phyloP scores from a whole-genome alignment of 495 filamentous ascomycete species.

The Achaetomiella virescens region DNA sequence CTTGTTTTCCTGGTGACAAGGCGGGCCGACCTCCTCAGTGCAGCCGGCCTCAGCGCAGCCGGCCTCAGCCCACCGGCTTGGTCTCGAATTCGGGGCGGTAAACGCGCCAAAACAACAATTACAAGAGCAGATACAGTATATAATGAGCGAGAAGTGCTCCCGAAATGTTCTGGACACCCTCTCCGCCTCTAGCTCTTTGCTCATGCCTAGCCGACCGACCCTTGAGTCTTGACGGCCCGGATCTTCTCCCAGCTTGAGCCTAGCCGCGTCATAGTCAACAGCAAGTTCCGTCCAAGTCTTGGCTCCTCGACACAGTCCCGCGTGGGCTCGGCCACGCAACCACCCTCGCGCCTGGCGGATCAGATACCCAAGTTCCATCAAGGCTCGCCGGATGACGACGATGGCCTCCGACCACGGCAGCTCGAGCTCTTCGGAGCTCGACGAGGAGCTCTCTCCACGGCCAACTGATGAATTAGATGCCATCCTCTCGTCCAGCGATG shows the following conservation, averaged over 20 bases:
- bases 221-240: no score
- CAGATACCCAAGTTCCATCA: neutral
- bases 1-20: no score
- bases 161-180: no score
- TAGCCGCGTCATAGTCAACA: neutral
- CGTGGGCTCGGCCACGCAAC: constrained; percentile 1
- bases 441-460: neutral
- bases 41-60: no score
- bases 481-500: neutral
- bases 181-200: no score
- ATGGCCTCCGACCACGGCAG: constrained; percentile 9
- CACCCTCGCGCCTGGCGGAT: neutral
- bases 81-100: no score
- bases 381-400: constrained; percentile 2
- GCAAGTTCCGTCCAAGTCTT: neutral
- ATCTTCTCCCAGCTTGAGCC: neutral
- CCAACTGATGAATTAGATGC: neutral
- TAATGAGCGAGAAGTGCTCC: no score
- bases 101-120: no score
- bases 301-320: neutral
- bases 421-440: constrained; percentile 10
- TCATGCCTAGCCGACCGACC: neutral
- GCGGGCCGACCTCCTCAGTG: no score
- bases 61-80: no score
- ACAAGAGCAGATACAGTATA: no score